Base-by-base conservation (phyloP, 495 filamentous ascomycete species). In the Hypoxylon lienhwacheense region DNA sequence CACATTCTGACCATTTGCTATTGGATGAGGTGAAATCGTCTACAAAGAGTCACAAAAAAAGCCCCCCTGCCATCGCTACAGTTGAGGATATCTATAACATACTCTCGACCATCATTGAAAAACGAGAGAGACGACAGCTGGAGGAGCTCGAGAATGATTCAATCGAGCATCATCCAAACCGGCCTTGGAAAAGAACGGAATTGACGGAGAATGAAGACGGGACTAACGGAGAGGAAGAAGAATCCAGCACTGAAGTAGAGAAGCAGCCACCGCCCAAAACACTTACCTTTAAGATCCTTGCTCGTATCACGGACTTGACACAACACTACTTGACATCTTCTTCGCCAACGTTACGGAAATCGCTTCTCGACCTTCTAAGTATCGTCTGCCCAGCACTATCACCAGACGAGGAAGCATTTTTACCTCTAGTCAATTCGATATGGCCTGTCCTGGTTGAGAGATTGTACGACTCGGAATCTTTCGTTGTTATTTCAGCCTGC, bases 321-420 rank as follows among this genome's bases (percentile, higher is more conserved):
- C 87, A 85, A 59, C 85, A 91, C 55, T 89, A 96, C 68, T 80
- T 97, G n/a, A 87, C 89, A 25, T 87, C 88, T 0, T 82, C 89
- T 4, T 88, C 90, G 1, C 85, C 89, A 0, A 77, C 82, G 22
- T 81, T 98, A 20, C 88, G 92, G 20, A 79, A 81, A 15, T 86
- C 83, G 2, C 79, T 97, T 1, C 81, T 96, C 35, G 77, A 78
- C 26, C 85, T 97, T 5, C 77, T 96, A 22, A 68, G 77, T 15
- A 85, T 84, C 3, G 81, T 87, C 6, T 75, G 84, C 7, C 82
- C 85, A 0, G 76, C 84, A 2, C 78, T 97, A 2, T 80, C 85
- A 1, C 73, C 77, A 0, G 83, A 93, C 61, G 86, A 95, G 64
- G 81, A 88, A 39, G 82, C 81, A 8, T 96, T 95, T 65, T 75